These are phyloP conservation scores for Stereum hirsutum DNA, from an alignment of 1,284 basidiomycete genomes.

Conservation along the genomic window DNA sequence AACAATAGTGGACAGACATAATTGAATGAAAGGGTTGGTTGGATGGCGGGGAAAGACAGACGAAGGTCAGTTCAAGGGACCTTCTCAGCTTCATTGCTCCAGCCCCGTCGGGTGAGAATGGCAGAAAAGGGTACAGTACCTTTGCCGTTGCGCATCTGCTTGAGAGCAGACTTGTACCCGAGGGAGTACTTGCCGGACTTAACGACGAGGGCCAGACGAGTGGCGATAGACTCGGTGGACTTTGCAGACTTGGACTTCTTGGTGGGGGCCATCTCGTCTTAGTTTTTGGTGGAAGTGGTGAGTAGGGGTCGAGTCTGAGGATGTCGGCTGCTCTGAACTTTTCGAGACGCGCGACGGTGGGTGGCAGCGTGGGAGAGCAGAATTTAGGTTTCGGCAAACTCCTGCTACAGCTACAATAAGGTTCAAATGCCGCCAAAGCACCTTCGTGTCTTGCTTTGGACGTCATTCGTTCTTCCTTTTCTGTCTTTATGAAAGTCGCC, in stretches of 20 bases:
- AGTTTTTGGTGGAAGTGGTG: slow-evolving; percentile 6
- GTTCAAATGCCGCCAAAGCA: slow-evolving; percentile 2
- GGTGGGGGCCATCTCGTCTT: slow-evolving; percentile 73
- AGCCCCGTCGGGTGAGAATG: slow-evolving; percentile 65
- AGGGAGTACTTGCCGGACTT: slow-evolving; percentile 93
- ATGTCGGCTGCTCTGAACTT: slow-evolving; percentile 1
- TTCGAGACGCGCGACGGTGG: background rate
- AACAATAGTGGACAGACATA: slow-evolving; percentile 7
- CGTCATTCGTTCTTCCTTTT: too few relatives aligned
- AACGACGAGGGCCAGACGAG: slow-evolving; percentile 94
- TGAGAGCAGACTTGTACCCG: slow-evolving; percentile 96
- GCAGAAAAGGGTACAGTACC: slow-evolving; percentile 50
- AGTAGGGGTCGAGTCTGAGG: slow-evolving; percentile 18
- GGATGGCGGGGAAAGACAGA: too few relatives aligned
- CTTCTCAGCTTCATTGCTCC: slow-evolving; percentile 97
- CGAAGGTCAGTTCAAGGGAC: slow-evolving; percentile 75
- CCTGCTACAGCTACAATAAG: slow-evolving; percentile 8
- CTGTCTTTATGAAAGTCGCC: too few relatives aligned
- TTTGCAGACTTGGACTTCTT: slow-evolving; percentile 93
- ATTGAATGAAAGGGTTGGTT: too few relatives aligned
- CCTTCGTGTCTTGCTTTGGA: too few relatives aligned
- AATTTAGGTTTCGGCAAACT: slow-evolving; percentile 10
- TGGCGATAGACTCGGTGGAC: slow-evolving; percentile 90
- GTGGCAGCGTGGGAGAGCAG: background rate
- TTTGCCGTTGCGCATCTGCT: slow-evolving; percentile 98